A percentile compares a stretch with the other conserved stretches of the same genome.
Evolutionary conservation across 139 green algal species (phyloP).

Genomic region (Tetradesmus obliquus): DNA sequence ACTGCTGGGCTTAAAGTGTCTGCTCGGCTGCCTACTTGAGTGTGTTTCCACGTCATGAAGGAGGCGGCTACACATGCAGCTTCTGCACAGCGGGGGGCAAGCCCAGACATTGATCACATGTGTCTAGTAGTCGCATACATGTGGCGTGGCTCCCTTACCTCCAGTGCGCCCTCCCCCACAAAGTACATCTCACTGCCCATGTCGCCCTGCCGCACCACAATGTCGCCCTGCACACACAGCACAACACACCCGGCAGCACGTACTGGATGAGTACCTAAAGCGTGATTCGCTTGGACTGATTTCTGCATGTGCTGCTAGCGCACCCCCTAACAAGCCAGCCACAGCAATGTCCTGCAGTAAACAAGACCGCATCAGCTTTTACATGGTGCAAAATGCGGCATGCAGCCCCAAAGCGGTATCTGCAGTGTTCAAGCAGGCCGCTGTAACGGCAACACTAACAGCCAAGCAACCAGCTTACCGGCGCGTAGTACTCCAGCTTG

Average conservation of each 20-base stretch:
- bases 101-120: background rate
- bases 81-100: background rate
- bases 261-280: background rate
- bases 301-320: no score
- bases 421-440: background rate
- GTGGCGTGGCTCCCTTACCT: slow-evolving; percentile 44
- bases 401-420: no score
- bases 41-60: no score
- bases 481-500: slow-evolving; percentile 68
- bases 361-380: background rate
- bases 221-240: slow-evolving; percentile 49
- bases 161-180: slow-evolving; percentile 54
- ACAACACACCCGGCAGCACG: background rate
- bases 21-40: background rate
- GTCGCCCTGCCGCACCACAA: slow-evolving; percentile 64
- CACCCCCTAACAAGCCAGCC: background rate
- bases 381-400: no score
- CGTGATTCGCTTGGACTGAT: background rate
- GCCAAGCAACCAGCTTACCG: slow-evolving; percentile 26
- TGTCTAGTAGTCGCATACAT: no score
- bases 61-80: no score
- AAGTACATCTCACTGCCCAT: slow-evolving; percentile 70
- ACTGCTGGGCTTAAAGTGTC: background rate
- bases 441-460: background rate
- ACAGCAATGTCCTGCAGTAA: background rate